These are phyloP conservation scores for Lichtheimia ramosa DNA, from an alignment of 371 early-diverging fungal genomes.

Conservation along the genomic window DNA sequence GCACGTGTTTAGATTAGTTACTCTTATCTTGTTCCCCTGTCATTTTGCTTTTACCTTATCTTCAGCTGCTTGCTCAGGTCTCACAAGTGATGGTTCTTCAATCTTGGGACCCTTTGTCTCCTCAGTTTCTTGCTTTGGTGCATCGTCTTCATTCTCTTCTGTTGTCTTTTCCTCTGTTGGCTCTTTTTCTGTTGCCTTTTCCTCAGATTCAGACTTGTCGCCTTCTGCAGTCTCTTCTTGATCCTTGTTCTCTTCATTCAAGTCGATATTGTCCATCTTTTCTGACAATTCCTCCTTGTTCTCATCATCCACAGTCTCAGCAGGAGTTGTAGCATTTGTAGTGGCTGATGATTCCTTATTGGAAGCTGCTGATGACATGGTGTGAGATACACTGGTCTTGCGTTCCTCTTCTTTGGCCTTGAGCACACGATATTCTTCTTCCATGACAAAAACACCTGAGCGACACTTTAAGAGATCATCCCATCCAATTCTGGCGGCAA, in stretches of 20 bases:
- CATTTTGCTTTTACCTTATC: slow-evolving; percentile 13
- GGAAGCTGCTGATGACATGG: slow-evolving; percentile 1
- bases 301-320: slow-evolving; percentile 14
- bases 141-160: no score
- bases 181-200: no score
- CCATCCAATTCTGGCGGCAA: slow-evolving; percentile 90
- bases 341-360: not conserved
- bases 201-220: no score
- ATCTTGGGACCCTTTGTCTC: slow-evolving; percentile 12
- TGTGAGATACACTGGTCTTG: slow-evolving; percentile 28
- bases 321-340: slow-evolving; percentile 12
- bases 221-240: not conserved
- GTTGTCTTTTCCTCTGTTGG: no score
- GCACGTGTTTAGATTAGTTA: not conserved
- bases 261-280: slow-evolving; percentile 34
- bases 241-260: slow-evolving; percentile 23
- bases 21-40: slow-evolving; percentile 13
- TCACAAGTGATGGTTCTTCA: slow-evolving; percentile 29
- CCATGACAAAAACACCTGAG: slow-evolving; percentile 94
- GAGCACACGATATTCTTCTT: slow-evolving; percentile 90
- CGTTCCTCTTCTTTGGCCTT: slow-evolving; percentile 65
- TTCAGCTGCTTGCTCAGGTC: slow-evolving; percentile 45
- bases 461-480: slow-evolving; percentile 88
- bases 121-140: not conserved
- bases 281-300: slow-evolving; percentile 19